These are phyloP conservation scores for Brassica hybrid DNA, from an alignment of 441 rosid genomes.

Conservation along the genomic window DNA sequence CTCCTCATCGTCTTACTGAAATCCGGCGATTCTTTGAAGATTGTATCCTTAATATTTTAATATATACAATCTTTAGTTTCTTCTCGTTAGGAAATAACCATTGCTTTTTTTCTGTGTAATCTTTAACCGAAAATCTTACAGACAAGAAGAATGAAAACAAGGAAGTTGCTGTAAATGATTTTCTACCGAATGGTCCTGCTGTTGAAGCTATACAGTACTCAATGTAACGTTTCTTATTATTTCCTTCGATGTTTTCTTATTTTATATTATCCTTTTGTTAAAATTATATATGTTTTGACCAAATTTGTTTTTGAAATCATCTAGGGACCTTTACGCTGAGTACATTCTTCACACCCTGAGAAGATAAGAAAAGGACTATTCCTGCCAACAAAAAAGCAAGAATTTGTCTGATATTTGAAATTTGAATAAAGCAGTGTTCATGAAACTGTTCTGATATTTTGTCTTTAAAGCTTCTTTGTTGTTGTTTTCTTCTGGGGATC, in stretches of 20 bases:
- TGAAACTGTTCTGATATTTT: slow-evolving; percentile 1
- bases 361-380: slow-evolving; percentile 46
- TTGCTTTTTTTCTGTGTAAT: background rate
- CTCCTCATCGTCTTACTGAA: slow-evolving; percentile 92
- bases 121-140: slow-evolving; percentile 28
- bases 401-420: slow-evolving; percentile 16
- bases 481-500: slow-evolving; percentile 12
- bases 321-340: slow-evolving; percentile 89
- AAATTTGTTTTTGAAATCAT: background rate
- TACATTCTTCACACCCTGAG: slow-evolving; percentile 80
- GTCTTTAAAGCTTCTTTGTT: slow-evolving; percentile 14
- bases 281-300: background rate
- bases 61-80: background rate
- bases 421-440: slow-evolving; percentile 37
- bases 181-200: slow-evolving; percentile 37
- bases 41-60: slow-evolving; percentile 52
- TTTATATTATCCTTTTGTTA: background rate
- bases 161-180: slow-evolving; percentile 48
- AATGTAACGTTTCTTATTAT: slow-evolving; percentile 26
- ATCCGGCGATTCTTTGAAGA: slow-evolving; percentile 94
- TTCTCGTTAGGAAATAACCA: background rate
- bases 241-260: background rate
- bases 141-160: slow-evolving; percentile 49
- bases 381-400: slow-evolving; percentile 18
- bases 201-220: slow-evolving; percentile 47